A percentile compares a stretch with the other conserved stretches of the same genome.
These are phyloP conservation scores for Tardiomyces digboiensis DNA, from an alignment of 1,139 yeast genomes.

Conservation along the genomic window DNA sequence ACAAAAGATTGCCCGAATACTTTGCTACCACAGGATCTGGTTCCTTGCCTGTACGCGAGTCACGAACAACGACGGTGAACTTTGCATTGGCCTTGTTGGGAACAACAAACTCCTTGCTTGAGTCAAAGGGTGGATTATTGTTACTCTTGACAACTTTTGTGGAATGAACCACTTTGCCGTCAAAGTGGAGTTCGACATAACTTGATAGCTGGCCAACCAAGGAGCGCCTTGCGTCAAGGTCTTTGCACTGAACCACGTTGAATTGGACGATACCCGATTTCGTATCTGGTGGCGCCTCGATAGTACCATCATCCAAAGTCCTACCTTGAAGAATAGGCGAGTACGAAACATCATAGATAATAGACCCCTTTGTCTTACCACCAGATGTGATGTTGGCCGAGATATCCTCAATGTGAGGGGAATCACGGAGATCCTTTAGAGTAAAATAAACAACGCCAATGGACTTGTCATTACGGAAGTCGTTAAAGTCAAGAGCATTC, in stretches of 20 bases:
- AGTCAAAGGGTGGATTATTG: conserved; percentile 61
- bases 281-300: conserved; percentile 81
- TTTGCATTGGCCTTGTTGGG: conserved; percentile 62
- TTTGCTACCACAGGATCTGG: conserved; percentile 51
- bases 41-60: conserved; percentile 39
- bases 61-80: conserved; percentile 57
- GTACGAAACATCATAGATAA: conserved; percentile 61
- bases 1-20: conserved; percentile 41
- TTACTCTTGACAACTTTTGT: conserved; percentile 53
- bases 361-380: conserved; percentile 66
- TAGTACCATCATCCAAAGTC: conserved; percentile 74
- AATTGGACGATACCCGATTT: conserved; percentile 85
- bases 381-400: conserved; percentile 59
- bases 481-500: conserved; percentile 64
- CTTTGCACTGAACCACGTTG: conserved; percentile 60
- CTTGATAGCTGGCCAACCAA: conserved; percentile 62
- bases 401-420: conserved; percentile 43
- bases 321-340: conserved; percentile 75
- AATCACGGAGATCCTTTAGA: conserved; percentile 44
- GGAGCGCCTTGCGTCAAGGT: conserved; percentile 55
- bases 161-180: conserved; percentile 47
- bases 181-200: conserved; percentile 59
- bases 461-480: conserved; percentile 66
- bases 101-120: conserved; percentile 60
- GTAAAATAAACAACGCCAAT: conserved; percentile 75